Evolutionary conservation across 495 filamentous ascomycete genomes (phyloP), one percentile per base, ranked within the genome.

Genomic region (Penicillium parvum): DNA sequence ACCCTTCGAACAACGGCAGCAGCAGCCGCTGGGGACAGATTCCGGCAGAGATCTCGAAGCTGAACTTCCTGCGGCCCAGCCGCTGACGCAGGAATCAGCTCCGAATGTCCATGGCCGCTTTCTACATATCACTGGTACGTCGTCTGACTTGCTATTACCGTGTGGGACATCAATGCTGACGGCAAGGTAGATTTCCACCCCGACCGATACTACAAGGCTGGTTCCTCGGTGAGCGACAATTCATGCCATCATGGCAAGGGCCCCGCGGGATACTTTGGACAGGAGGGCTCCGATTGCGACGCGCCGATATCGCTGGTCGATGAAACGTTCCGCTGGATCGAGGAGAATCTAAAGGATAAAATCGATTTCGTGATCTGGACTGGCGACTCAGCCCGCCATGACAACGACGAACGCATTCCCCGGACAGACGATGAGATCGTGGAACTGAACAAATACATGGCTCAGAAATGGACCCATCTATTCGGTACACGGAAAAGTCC

Each of bases 331-430:
- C 74, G 80, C 45, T 99, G 92, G 92, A 85, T 99, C 40, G 73
- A 81, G n/a, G 74, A 82, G 19, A 84, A 96, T 51, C 55, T 99
- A 25, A 85, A 79, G 57, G 87, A 88, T 66, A 61, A 81, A 8
- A 76, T 99, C 38, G 92, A 99, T 65, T 99, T 99, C 58, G 84
- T 97, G 27, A 72, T 99, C 37, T 99, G 94, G 94, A 97, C 94
- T 0, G 92, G 92, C 41, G 92, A 99, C 62, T 95, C 88, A 15
- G 91, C 88, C 21, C 81, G 94, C 45, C 92, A 98, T 62, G 92
- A 96, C 63, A 95, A 84, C 64, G 92, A 98, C 56, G 89, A 90
- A 58, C 60, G 77, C 27, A 77, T 86, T 12, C 92, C 92, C 12
- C 84, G 92, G 36, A 84, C 71, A 12, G 67, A 77, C 27, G 64